Percentiles rank a stretch among this genome's conserved stretches.
These are phyloP conservation scores for Calonectria pauciramosa DNA, from an alignment of 2,329 filamentous ascomycete genomes.

Conservation along the genomic window DNA sequence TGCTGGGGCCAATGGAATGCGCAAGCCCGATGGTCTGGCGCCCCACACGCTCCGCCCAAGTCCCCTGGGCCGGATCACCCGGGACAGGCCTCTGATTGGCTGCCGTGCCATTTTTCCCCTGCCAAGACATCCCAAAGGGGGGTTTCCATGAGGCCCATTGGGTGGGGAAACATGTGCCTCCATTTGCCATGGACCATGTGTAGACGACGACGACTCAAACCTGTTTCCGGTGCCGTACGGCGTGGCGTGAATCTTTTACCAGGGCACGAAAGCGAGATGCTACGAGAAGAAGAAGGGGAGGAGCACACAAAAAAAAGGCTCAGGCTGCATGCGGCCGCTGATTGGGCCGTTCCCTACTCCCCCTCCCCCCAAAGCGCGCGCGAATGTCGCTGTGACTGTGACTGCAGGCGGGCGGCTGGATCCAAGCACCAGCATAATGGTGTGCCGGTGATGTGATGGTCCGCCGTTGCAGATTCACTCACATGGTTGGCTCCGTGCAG, in stretches of 20 bases:
- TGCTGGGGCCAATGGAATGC: constrained; percentile 21
- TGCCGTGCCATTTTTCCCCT: constrained; percentile 30
- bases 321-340: not conserved
- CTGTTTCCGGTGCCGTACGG: not conserved
- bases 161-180: constrained; percentile 26
- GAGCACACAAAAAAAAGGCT: not conserved
- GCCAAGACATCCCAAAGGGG: constrained; percentile 35
- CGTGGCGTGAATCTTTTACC: constrained; percentile 9
- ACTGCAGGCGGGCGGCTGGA: constrained; percentile 8
- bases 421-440: not conserved
- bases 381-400: not conserved
- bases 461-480: not conserved
- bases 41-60: not conserved
- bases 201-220: constrained; percentile 27
- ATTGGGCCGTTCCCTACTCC: not conserved
- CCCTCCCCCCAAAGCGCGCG: not conserved
- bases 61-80: not conserved
- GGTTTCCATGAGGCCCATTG: constrained; percentile 3
- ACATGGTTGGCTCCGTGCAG: constrained; percentile 8
- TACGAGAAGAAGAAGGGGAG: not conserved
- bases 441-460: constrained; percentile 12
- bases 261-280: not conserved
- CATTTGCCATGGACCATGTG: constrained; percentile 22
- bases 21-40: not conserved
- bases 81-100: constrained; percentile 41